A percentile compares a stretch with the other conserved stretches of the same genome.
These are phyloP conservation scores for Epichloe baconii DNA, from an alignment of 2,329 filamentous ascomycete genomes.

Conservation along the genomic window DNA sequence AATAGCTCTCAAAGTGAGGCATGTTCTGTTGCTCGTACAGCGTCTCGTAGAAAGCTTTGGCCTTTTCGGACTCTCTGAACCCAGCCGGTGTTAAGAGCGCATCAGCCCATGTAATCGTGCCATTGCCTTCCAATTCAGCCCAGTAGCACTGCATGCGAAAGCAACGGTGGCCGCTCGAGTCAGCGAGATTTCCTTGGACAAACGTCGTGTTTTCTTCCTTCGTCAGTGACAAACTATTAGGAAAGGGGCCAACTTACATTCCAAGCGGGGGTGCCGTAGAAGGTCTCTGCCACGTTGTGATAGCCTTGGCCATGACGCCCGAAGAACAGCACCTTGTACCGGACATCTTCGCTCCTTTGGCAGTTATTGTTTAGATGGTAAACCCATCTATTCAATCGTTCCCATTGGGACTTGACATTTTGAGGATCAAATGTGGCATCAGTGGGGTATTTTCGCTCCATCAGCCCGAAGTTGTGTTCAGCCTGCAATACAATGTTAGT, in stretches of 20 bases:
- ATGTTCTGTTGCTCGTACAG: constrained; percentile 40
- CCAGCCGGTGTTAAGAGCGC: constrained; percentile 47
- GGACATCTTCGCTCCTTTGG: constrained; percentile 26
- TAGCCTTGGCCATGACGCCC: constrained; percentile 58
- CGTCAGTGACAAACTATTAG: not conserved
- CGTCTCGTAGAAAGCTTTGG: constrained; percentile 44
- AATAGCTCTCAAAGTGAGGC: constrained; percentile 50
- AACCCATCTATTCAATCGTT: constrained; percentile 48
- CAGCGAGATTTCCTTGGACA: not conserved
- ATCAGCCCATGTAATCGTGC: constrained; percentile 49
- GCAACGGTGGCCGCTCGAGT: not conserved
- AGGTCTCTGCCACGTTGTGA: constrained; percentile 49
- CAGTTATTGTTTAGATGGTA: constrained; percentile 34
- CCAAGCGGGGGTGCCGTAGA: constrained; percentile 55
- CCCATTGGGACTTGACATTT: constrained; percentile 44
- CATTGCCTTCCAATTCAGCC: constrained; percentile 50
- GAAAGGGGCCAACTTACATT: constrained; percentile 34
- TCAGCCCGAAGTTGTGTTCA: constrained; percentile 49
- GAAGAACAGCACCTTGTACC: constrained; percentile 55
- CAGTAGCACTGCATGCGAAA: constrained; percentile 43
- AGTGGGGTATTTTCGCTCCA: constrained; percentile 47
- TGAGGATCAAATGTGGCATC: constrained; percentile 30
- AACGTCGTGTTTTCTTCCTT: not conserved
- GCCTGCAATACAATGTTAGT: constrained; percentile 26
- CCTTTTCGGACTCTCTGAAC: constrained; percentile 40